phyloP scores from a whole-genome alignment of 2,329 filamentous ascomycete genomes.

The Aspergillus luchuensis region DNA sequence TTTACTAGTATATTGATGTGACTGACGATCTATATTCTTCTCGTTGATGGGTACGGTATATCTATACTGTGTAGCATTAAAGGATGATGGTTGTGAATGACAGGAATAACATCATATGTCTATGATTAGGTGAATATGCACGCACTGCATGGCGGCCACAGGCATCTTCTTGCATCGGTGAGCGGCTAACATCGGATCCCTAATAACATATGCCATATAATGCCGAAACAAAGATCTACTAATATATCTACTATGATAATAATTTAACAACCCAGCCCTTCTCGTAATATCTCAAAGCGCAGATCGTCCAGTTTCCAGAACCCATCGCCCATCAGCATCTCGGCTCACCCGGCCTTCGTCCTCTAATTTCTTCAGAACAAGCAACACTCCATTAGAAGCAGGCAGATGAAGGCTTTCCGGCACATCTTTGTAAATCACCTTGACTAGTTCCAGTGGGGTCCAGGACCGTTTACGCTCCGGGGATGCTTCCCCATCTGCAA shows the following conservation, averaged over 20 bases:
- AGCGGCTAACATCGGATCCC: not conserved
- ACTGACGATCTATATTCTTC: too few relatives aligned
- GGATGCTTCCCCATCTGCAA: constrained; percentile 34
- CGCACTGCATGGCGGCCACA: not conserved
- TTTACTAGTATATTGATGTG: too few relatives aligned
- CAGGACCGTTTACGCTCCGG: constrained; percentile 50
- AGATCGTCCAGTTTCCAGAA: constrained; percentile 30
- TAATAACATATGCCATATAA: too few relatives aligned
- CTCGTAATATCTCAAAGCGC: constrained; percentile 30
- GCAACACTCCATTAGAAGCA: constrained; percentile 73
- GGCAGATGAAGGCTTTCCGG: constrained; percentile 73
- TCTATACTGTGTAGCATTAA: too few relatives aligned
- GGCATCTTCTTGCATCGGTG: not conserved
- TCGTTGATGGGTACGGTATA: too few relatives aligned
- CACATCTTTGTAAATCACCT: constrained; percentile 79
- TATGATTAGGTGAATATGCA: not conserved
- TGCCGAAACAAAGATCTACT: too few relatives aligned
- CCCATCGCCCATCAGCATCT: constrained; percentile 35
- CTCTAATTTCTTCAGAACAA: constrained; percentile 78
- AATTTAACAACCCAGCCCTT: not conserved
- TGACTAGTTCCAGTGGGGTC: constrained; percentile 81
- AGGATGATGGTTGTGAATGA: too few relatives aligned
- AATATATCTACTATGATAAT: not conserved
- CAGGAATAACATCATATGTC: too few relatives aligned
- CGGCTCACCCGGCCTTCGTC: constrained; percentile 67